These are phyloP conservation scores for Ascoidea asiatica DNA, from an alignment of 805 yeast genomes.

Conservation along the genomic window DNA sequence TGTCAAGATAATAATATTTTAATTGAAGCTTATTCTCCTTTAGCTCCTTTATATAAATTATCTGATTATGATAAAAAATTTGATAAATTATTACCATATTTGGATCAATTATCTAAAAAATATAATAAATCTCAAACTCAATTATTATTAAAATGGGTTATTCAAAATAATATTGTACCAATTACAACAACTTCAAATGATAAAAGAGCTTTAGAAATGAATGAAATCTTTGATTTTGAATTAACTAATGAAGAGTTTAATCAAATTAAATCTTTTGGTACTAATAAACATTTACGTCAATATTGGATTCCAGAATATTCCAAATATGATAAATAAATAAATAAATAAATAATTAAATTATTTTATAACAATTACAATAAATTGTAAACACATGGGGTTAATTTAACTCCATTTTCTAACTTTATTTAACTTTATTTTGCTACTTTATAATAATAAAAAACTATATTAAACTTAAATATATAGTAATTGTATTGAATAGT, in stretches of 20 bases:
- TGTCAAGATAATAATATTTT: slow-evolving; percentile 31
- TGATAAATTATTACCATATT: slow-evolving; percentile 13
- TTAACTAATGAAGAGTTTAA: slow-evolving; percentile 33
- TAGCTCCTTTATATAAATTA: slow-evolving; percentile 28
- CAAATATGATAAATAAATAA: too few relatives aligned
- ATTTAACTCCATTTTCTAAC: too few relatives aligned
- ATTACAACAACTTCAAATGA: slow-evolving; percentile 48
- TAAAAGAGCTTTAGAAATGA: slow-evolving; percentile 37
- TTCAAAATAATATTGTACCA: slow-evolving; percentile 49
- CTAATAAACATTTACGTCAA: not conserved
- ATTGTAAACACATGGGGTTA: too few relatives aligned
- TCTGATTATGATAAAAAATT: slow-evolving; percentile 16
- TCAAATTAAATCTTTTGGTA: slow-evolving; percentile 24
- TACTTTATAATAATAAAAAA: too few relatives aligned
- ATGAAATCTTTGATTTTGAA: slow-evolving; percentile 40
- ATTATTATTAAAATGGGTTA: slow-evolving; percentile 50
- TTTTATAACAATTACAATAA: too few relatives aligned
- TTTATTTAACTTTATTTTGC: too few relatives aligned
- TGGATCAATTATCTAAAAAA: slow-evolving; percentile 31
- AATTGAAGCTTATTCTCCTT: slow-evolving; percentile 51
- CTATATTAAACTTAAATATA: too few relatives aligned
- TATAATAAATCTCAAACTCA: slow-evolving; percentile 42
- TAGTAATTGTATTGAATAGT: too few relatives aligned
- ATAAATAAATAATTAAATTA: too few relatives aligned
- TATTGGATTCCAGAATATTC: not conserved